phyloP scores from a whole-genome alignment of 73 alveolate genomes.

The Tetrahymena elliotti region DNA sequence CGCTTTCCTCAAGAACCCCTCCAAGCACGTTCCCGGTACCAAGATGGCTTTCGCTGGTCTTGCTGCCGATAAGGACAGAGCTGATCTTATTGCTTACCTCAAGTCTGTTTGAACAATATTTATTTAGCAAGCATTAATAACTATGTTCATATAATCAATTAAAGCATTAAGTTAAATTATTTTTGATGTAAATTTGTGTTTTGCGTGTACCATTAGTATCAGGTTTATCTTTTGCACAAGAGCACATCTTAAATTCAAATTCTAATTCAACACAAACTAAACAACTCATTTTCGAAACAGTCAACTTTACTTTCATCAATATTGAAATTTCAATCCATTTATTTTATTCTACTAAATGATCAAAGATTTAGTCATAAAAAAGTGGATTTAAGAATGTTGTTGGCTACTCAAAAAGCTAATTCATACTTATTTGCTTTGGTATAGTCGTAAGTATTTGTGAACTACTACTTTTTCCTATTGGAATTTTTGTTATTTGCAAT shows the following conservation, averaged over 20 bases:
- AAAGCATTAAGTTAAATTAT: neutral
- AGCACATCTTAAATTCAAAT: neutral
- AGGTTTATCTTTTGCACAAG: neutral
- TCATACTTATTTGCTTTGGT: neutral
- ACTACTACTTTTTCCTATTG: neutral
- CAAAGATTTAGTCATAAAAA: too few species aligned
- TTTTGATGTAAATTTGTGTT: neutral
- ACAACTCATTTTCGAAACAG: neutral
- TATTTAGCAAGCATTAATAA: neutral
- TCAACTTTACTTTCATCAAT: too few species aligned
- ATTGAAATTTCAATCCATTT: neutral
- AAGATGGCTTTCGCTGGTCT: constrained; percentile 82
- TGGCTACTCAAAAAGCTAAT: neutral
- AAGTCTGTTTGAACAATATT: neutral
- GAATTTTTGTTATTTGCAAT: neutral
- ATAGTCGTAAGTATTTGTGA: too few species aligned
- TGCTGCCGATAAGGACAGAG: constrained; percentile 64
- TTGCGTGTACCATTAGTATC: neutral
- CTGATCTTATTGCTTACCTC: constrained; percentile 68
- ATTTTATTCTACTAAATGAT: neutral
- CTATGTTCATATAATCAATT: neutral
- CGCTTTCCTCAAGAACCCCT: constrained; percentile 62
- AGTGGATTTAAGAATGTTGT: neutral
- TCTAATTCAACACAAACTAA: neutral
- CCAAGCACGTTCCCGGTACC: constrained; percentile 72